Evolutionary conservation across 495 filamentous ascomycete species (phyloP).

Genomic region (Annulohypoxylon nitens): DNA sequence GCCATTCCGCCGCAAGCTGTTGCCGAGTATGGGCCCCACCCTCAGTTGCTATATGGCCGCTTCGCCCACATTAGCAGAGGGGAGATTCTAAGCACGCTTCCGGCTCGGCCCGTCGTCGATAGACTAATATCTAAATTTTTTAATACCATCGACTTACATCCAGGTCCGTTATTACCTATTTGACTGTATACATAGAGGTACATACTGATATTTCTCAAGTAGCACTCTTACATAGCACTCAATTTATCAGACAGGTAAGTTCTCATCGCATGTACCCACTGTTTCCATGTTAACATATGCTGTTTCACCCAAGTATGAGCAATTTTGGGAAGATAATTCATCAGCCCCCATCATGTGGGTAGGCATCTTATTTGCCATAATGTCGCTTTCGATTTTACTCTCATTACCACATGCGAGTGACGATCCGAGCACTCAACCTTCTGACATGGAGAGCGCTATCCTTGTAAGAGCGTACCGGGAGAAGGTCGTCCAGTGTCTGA

Average conservation of each 20-base stretch:
- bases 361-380: slow-evolving; percentile 51
- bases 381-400: slow-evolving; percentile 42
- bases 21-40: slow-evolving; percentile 36
- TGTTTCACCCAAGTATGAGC: slow-evolving; percentile 44
- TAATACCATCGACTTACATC: slow-evolving; percentile 49
- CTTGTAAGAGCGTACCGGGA: slow-evolving; percentile 44
- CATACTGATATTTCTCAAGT: background rate
- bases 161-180: slow-evolving; percentile 25
- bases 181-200: background rate
- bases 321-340: slow-evolving; percentile 49
- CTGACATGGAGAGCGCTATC: slow-evolving; percentile 8
- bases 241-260: slow-evolving; percentile 54
- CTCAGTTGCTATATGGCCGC: slow-evolving; percentile 54
- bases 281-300: slow-evolving; percentile 3
- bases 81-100: slow-evolving; percentile 57
- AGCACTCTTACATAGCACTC: slow-evolving; percentile 51
- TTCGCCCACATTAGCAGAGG: slow-evolving; percentile 45
- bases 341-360: slow-evolving; percentile 52
- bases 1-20: slow-evolving; percentile 8
- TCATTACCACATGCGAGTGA: slow-evolving; percentile 22
- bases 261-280: background rate
- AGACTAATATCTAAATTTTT: slow-evolving; percentile 57
- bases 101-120: slow-evolving; percentile 52
- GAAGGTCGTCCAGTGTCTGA: slow-evolving; percentile 55
- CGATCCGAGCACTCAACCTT: background rate